These are phyloP conservation scores for Colletotrichum coccodes DNA, from an alignment of 2,329 filamentous ascomycete genomes.

Conservation along the genomic window DNA sequence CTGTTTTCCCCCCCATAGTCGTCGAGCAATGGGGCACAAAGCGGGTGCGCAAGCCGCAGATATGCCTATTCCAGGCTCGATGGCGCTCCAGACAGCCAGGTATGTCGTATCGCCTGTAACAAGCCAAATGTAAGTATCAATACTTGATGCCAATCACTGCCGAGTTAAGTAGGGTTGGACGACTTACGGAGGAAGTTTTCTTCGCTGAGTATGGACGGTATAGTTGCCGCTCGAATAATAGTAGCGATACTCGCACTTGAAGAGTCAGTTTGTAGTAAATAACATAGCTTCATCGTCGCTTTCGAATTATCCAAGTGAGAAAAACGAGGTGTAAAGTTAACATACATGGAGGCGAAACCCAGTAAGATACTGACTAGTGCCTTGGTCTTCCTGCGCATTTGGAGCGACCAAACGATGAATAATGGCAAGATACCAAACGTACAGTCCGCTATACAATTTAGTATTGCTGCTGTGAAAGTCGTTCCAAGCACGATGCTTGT, in stretches of 20 bases:
- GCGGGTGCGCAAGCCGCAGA: conserved; percentile 50
- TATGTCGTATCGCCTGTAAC: conserved; percentile 44
- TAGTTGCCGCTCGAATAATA: conserved; percentile 54
- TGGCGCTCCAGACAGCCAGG: conserved; percentile 56
- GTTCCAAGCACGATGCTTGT: conserved; percentile 37
- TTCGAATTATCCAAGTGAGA: background rate
- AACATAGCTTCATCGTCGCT: background rate
- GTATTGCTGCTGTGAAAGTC: conserved; percentile 49
- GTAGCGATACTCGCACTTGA: conserved; percentile 44
- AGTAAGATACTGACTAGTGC: conserved; percentile 44
- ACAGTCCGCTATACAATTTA: conserved; percentile 51
- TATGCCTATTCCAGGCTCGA: conserved; percentile 54
- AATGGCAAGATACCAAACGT: conserved; percentile 49
- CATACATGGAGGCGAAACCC: conserved; percentile 44
- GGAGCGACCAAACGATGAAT: conserved; percentile 50
- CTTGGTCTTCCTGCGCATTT: conserved; percentile 50
- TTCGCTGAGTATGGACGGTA: conserved; percentile 45
- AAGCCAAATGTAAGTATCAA: background rate
- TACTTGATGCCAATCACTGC: too few relatives aligned
- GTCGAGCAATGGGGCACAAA: conserved; percentile 43
- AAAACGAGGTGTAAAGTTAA: background rate
- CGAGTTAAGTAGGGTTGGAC: background rate
- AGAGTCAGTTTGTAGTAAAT: background rate
- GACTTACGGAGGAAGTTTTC: conserved; percentile 50
- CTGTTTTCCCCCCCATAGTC: background rate